These are phyloP conservation scores for Cyamopsis tetragonoloba DNA, from an alignment of 306 rosid species.

Conservation along the genomic window DNA sequence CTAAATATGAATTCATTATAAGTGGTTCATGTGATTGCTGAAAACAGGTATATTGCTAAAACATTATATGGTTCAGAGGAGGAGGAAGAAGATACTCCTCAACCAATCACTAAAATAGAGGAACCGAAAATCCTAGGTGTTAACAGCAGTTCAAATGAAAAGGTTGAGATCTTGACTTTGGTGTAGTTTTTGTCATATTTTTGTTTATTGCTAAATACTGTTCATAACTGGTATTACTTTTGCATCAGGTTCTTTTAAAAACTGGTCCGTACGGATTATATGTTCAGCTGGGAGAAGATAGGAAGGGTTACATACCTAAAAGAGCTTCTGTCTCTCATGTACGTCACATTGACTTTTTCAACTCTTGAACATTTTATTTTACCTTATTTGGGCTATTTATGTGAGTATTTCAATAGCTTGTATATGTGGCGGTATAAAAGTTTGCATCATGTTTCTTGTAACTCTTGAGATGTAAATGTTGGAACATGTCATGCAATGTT, in stretches of 20 bases:
- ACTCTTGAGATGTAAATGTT: not conserved
- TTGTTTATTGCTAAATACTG: constrained; percentile 19
- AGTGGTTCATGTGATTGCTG: constrained; percentile 28
- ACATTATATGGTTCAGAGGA: constrained; percentile 69
- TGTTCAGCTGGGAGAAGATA: constrained; percentile 95
- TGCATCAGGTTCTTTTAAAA: constrained; percentile 76
- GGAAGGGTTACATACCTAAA: constrained; percentile 67
- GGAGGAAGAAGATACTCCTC: constrained; percentile 60
- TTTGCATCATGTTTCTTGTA: constrained; percentile 4
- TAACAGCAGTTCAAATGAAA: constrained; percentile 60
- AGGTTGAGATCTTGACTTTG: constrained; percentile 42
- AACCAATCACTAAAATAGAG: constrained; percentile 36
- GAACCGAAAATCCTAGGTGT: constrained; percentile 80
- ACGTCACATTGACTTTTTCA: constrained; percentile 32
- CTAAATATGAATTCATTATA: not conserved
- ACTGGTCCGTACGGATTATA: constrained; percentile 84
- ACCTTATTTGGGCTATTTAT: not conserved
- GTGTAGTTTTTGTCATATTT: constrained; percentile 21
- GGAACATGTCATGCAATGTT: not conserved
- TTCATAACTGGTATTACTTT: constrained; percentile 12
- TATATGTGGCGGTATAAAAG: not conserved
- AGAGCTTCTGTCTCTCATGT: constrained; percentile 80
- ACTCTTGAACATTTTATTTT: not conserved
- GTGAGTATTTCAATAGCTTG: not conserved
- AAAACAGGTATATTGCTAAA: constrained; percentile 80